Base-by-base conservation (phyloP, 1,139 yeast species). In the Pichia kudriavzevii region DNA sequence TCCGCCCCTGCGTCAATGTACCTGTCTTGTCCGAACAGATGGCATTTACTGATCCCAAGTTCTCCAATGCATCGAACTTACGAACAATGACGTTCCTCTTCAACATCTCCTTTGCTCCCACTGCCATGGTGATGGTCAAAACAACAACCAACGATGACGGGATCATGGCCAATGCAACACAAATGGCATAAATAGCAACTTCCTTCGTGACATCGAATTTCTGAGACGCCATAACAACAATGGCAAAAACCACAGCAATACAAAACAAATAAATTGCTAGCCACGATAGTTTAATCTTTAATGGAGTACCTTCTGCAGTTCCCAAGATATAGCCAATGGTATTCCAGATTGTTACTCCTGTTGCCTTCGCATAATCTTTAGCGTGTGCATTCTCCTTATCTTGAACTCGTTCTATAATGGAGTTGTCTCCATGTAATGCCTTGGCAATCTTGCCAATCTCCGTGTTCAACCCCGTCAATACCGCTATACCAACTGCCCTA, bases 1-100 rank as follows among this genome's bases (percentile, higher is more conserved):
- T 81, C 48, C 75, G 75, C 32, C 91, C 93, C 53, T 78, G 82
- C 4, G 93, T 81, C 44, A 81, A 64, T 22, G 93, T 81, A 43
- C 91, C 93, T 7, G 93, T 81, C 54, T 81, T 81, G 61, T 81
- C 93, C 2, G 88, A 80, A 58, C 93, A 81, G 49, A 81, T 79
- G 51, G 80, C 88, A 53, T 79, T 77, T 39, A 81, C 79, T 20
- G 88, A 81, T 18, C 93, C 93, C 30, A 81, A 64, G 18, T 87
- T 87, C 54, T 81, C 93, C 31, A 81, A 65, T 2, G 93, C 79
- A 52, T 81, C 91, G 41, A 82, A 66, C 49, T 79, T 81, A 50
- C 93, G 67, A 14, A 82, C 87, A 58, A 82, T 77, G 24, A 82
- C 93, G 50, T 79, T 65, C 50, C 79, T 70, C 32, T 61, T 58